Conservation (phyloP, 2,329 filamentous ascomycete species). For the Ceratocystis diversiconidia region DNA sequence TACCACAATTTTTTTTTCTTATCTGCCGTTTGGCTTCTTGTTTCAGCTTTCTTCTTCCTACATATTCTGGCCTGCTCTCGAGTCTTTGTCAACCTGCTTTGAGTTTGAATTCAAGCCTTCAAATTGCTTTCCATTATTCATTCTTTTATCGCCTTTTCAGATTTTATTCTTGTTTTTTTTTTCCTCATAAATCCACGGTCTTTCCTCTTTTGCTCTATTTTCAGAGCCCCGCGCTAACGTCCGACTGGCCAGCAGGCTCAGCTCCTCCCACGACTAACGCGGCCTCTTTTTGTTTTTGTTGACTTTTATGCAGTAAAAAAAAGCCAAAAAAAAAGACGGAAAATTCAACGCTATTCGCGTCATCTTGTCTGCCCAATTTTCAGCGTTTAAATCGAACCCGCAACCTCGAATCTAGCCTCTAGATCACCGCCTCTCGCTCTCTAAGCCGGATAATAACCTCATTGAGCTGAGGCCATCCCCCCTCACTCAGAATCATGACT, state of each 20-base stretch:
- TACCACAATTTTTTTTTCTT: background rate
- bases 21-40: background rate
- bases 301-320: background rate
- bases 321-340: background rate
- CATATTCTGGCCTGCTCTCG: background rate
- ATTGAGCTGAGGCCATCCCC: background rate
- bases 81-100: background rate
- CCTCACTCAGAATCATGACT: slow-evolving; percentile 26
- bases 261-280: background rate
- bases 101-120: background rate
- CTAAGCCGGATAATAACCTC: background rate
- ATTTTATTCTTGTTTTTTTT: background rate
- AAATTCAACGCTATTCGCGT: background rate
- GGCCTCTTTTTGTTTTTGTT: slow-evolving; percentile 6
- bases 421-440: background rate
- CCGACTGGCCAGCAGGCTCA: background rate
- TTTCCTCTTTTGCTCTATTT: background rate
- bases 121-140: background rate
- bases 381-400: background rate
- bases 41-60: background rate
- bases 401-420: background rate
- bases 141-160: background rate
- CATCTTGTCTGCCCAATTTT: background rate
- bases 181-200: background rate
- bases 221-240: slow-evolving; percentile 3